Evolutionary conservation across 139 green algal species (phyloP), one percentile per base, ranked within the genome.

Genomic region (Auxenochlorella pyrenoidosa): DNA sequence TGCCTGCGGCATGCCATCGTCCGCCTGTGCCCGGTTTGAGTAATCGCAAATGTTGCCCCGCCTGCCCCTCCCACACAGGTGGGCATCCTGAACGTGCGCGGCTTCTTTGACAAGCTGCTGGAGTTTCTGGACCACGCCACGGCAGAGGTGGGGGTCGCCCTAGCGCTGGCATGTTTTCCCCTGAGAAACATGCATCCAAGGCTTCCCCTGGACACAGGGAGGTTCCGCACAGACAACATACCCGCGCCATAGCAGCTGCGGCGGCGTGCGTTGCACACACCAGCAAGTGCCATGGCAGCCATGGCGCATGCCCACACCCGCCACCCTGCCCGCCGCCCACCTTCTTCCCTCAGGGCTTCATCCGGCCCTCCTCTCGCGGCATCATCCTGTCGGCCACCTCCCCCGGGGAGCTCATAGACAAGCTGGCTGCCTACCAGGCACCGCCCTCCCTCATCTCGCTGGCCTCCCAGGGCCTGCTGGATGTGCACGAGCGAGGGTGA

Each of bases 71-170:
- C 15, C n/a, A 13, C 34, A 79, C 95, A 95, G 13, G 91, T 98
- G 21, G 92, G 88, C 32, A 22, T 98, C 28, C 87, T 97, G 24
- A 96, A 98, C 80, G 87, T 93, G 0, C 54, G 89, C 21, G 94
- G 95, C 41, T 97, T 95, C 75, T 98, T 92, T 84, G 93, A 96
- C 84, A 83, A 87, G 19, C 89, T 98, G 51, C 87, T 97, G 19
- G 44, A 60, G 0, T 96, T 97, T 75, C 91, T 97, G n/a, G 83
- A 94, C 36, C 88, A 95, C 32, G 87, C 80, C 26, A 92, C 95
- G 0, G 22, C 87, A 38, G 83, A 96, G 92, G 93, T 94, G 59
- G 0, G 59, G 0, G 88, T 0, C 65, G 65, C 30, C 65, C 21
- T 10, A 19, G 22, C 26, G 65, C 28, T n/a, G 65, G 65, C 30